Base-by-base conservation (phyloP, 441 rosid genomes). In the Aquilaria agallochum region DNA sequence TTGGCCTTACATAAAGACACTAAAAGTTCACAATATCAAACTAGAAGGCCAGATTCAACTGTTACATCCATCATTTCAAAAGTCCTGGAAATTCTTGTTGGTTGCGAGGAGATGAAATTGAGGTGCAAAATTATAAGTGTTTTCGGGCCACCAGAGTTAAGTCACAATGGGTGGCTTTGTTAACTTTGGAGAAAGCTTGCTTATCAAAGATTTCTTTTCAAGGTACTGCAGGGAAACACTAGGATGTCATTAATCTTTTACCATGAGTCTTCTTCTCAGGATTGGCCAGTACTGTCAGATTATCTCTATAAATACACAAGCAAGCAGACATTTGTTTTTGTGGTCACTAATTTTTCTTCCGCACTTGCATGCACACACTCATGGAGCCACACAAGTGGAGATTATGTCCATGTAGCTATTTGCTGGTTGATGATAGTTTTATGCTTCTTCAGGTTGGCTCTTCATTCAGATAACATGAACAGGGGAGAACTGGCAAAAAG, bases 101-200 rank as follows among this genome's bases (percentile, higher is more conserved):
- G 74, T 78, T 85, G 89, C 85, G 90, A 95, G 83, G 97, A 85
- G 73, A 68, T 92, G 69, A 81, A 76, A 77, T 51, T 80, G 49
- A 55, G 40, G 49, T 57, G 63, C 67, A 76, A 71, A 69, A 76
- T 76, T 73, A 77, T 72, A 67, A 68, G 55, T 63, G 82, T 77
- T 79, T 57, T 62, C 8, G 63, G 56, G 51, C 79, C 86, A 78
- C 95, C 96, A 64, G 97, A 95, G 76, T 75, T 90, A 64, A 80
- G 76, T 69, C 79, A 5, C 90, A 90, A 80, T 95, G 98, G 96
- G 75, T 95, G 60, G 92, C 94, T 63, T 76, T 95, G 84, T 75
- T 88, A 80, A 74, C 88, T 31, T 83, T 90, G 83, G 99, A 95
- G 83, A 92, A 90, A 75, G 96, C 97, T 68, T 92, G 97, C 81